phyloP scores from a whole-genome alignment of 2,329 filamentous ascomycete species.

The Aureobasidium sp. region DNA sequence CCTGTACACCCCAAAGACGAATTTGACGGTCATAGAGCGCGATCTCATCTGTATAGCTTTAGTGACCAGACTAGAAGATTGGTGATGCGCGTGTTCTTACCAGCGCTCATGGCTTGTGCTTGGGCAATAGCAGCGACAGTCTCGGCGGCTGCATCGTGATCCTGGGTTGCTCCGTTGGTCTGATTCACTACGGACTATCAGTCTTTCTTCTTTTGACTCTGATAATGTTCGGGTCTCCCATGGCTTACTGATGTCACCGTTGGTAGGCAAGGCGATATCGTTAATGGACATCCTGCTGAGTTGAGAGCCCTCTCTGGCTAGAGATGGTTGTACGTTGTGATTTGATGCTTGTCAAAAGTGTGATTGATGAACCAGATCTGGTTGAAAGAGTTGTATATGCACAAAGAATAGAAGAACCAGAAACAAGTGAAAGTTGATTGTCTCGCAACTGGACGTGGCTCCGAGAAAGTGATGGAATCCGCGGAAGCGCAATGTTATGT shows the following conservation, averaged over 20 bases:
- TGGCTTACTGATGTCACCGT: background rate
- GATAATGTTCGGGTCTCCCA: background rate
- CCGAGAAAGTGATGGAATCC: background rate
- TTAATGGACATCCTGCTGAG: background rate
- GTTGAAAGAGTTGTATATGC: no score
- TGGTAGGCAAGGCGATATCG: background rate
- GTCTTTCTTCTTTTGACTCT: background rate
- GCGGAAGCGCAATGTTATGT: background rate
- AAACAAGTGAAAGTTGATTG: conserved; percentile 1
- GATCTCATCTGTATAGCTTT: conserved; percentile 65
- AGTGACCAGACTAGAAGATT: background rate
- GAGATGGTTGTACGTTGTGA: background rate
- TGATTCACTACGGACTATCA: background rate
- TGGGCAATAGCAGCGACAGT: conserved; percentile 30
- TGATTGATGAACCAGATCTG: no score
- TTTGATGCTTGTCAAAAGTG: background rate
- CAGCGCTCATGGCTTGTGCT: conserved; percentile 31
- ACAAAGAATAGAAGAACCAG: background rate
- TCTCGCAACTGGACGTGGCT: background rate
- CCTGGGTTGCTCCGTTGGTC: conserved; percentile 18
- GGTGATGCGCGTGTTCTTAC: background rate
- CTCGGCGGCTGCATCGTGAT: conserved; percentile 28
- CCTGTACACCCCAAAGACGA: conserved; percentile 90
- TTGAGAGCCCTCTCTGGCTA: background rate
- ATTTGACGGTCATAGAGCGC: conserved; percentile 97